phyloP scores from a whole-genome alignment of 805 yeast species.

The Clavispora asparagi region DNA sequence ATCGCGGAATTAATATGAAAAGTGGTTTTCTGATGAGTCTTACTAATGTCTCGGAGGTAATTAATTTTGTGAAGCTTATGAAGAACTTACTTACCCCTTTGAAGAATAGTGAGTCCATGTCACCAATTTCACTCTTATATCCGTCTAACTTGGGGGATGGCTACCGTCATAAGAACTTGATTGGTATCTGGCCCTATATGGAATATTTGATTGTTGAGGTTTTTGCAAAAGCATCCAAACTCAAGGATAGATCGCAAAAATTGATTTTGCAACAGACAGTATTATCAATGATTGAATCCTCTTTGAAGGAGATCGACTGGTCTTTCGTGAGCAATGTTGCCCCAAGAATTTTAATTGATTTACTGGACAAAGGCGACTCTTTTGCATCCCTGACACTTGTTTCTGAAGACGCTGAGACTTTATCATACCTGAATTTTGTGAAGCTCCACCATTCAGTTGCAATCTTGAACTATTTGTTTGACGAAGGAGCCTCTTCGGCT shows the following conservation, averaged over 20 bases:
- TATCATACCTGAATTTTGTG: conserved; percentile 30
- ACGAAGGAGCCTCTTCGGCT: conserved; percentile 49
- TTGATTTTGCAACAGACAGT: conserved; percentile 49
- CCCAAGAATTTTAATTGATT: conserved; percentile 36
- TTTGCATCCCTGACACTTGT: conserved; percentile 18
- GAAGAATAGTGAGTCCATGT: conserved; percentile 26
- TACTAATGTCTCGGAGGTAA: conserved; percentile 45
- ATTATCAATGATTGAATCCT: conserved; percentile 43
- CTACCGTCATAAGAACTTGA: conserved; percentile 41
- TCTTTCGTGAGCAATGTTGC: conserved; percentile 46
- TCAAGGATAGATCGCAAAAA: conserved; percentile 29
- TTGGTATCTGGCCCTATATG: conserved; percentile 76
- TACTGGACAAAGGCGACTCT: conserved; percentile 15
- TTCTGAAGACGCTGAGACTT: conserved; percentile 7
- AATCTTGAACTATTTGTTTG: conserved; percentile 56
- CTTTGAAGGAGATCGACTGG: conserved; percentile 36
- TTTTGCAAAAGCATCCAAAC: conserved; percentile 46
- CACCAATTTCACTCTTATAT: conserved; percentile 34
- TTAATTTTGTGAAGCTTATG: conserved; percentile 62
- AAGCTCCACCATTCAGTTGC: conserved; percentile 69
- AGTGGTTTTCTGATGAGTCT: conserved; percentile 34
- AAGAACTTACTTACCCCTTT: conserved; percentile 33
- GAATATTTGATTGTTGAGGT: conserved; percentile 68
- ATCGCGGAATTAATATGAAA: conserved; percentile 6
- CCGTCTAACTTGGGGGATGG: conserved; percentile 61